phyloP scores from a whole-genome alignment of 2,329 filamentous ascomycete species.

The Aspergillus sp. region DNA sequence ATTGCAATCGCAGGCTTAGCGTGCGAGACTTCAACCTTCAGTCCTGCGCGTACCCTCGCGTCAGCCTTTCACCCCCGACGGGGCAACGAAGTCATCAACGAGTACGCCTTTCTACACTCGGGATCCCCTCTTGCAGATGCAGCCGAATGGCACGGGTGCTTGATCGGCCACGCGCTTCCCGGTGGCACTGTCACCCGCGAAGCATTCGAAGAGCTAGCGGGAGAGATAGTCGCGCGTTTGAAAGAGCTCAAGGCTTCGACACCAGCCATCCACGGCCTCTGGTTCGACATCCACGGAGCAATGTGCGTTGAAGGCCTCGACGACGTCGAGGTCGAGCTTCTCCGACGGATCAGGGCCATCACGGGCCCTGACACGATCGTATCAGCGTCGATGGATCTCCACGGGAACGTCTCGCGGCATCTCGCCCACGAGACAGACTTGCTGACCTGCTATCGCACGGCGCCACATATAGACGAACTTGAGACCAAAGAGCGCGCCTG shows the following conservation, averaged over 20 bases:
- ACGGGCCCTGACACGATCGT: constrained; percentile 48
- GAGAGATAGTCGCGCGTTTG: constrained; percentile 43
- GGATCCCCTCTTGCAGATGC: constrained; percentile 41
- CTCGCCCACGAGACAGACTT: constrained; percentile 51
- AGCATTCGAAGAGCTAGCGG: constrained; percentile 46
- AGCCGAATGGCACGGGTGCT: constrained; percentile 50
- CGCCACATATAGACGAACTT: constrained; percentile 50
- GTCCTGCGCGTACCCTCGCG: constrained; percentile 48
- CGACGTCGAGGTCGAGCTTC: constrained; percentile 49
- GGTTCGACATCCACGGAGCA: constrained; percentile 57
- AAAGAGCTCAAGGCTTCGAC: constrained; percentile 30
- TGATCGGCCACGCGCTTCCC: constrained; percentile 50
- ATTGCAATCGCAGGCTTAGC: constrained; percentile 54
- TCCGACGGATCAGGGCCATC: constrained; percentile 45
- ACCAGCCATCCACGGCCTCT: constrained; percentile 46
- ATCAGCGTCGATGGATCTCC: constrained; percentile 56
- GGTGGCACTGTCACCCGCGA: constrained; percentile 40
- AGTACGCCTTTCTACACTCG: constrained; percentile 47
- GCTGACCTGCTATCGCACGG: constrained; percentile 54
- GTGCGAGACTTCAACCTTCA: constrained; percentile 55
- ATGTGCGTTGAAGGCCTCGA: constrained; percentile 53
- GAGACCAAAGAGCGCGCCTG: constrained; percentile 54
- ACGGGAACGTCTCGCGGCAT: constrained; percentile 53
- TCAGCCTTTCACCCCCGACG: constrained; percentile 51
- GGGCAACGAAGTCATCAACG: constrained; percentile 42